Evolutionary conservation across 306 rosid species (phyloP).

Genomic region (Hylodesmum podocarpum): DNA sequence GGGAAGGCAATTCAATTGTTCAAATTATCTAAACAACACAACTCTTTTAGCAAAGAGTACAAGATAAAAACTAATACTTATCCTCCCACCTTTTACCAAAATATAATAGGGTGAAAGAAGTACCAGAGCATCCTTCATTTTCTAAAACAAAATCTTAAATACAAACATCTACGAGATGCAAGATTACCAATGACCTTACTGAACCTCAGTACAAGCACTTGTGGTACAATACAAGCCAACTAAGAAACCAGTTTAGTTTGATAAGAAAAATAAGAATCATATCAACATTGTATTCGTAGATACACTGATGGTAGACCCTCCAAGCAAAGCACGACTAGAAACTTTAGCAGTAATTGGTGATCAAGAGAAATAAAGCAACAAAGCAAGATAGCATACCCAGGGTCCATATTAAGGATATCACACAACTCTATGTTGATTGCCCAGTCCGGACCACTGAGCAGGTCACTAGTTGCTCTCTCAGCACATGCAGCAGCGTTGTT

Average conservation of each 20-base stretch:
- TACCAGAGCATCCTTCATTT: background rate
- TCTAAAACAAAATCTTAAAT: background rate
- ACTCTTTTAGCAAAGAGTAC: constrained; percentile 12
- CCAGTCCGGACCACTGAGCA: constrained; percentile 98
- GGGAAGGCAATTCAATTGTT: background rate
- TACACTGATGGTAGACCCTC: background rate
- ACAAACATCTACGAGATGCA: background rate
- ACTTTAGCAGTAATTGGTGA: background rate
- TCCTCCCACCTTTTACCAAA: background rate
- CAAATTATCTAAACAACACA: background rate
- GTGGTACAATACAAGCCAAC: background rate
- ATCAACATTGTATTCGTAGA: background rate
- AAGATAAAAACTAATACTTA: constrained; percentile 13
- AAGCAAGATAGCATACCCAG: constrained; percentile 57
- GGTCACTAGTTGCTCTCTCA: constrained; percentile 94
- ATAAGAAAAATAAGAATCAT: background rate
- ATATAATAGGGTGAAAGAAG: background rate
- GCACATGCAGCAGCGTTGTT: constrained; percentile 77
- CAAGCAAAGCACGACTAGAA: background rate
- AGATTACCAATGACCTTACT: background rate
- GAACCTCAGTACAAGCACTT: background rate
- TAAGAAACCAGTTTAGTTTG: background rate
- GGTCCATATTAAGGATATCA: constrained; percentile 82
- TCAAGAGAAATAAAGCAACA: background rate
- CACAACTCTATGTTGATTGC: constrained; percentile 91